These are phyloP conservation scores for Aquilaria yunnanensis DNA, from an alignment of 345 rosid species.

Conservation along the genomic window DNA sequence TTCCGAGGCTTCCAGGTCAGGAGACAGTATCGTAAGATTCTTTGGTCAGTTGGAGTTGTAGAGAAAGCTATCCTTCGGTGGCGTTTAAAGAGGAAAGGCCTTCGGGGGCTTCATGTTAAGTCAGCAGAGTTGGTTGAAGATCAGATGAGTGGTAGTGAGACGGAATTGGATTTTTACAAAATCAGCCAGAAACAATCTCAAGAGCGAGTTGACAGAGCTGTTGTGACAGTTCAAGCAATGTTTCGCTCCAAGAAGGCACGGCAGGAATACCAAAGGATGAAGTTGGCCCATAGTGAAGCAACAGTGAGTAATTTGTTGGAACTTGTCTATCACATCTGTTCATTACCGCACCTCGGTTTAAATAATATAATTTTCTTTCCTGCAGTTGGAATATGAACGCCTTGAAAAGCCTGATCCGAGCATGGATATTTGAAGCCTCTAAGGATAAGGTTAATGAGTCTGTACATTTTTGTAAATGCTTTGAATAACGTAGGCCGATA, in stretches of 20 bases:
- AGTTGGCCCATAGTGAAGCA: slow-evolving; percentile 55
- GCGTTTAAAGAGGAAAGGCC: slow-evolving; percentile 82
- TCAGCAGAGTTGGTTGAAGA: slow-evolving; percentile 22
- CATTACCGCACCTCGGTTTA: not conserved
- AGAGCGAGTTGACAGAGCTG: slow-evolving; percentile 86
- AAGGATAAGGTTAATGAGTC: not conserved
- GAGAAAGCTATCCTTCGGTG: slow-evolving; percentile 90
- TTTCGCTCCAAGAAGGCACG: slow-evolving; percentile 97
- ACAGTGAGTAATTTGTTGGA: slow-evolving; percentile 33
- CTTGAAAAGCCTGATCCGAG: slow-evolving; percentile 20
- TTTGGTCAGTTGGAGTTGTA: slow-evolving; percentile 91
- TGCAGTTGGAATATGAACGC: slow-evolving; percentile 66
- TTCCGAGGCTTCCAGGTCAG: slow-evolving; percentile 83
- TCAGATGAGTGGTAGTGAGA: slow-evolving; percentile 30
- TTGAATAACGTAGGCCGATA: slow-evolving; percentile 6
- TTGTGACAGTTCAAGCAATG: slow-evolving; percentile 83
- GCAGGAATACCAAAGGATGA: slow-evolving; percentile 81
- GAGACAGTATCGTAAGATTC: slow-evolving; percentile 66
- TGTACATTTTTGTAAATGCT: slow-evolving; percentile 18
- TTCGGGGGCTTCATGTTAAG: slow-evolving; percentile 71
- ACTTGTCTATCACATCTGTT: not conserved
- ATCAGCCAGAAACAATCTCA: slow-evolving; percentile 80
- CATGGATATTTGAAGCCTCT: slow-evolving; percentile 22
- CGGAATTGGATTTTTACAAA: slow-evolving; percentile 70
- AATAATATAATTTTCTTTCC: slow-evolving; percentile 7